Conservation (phyloP, 345 rosid species). For the Pelargonium nanum region DNA sequence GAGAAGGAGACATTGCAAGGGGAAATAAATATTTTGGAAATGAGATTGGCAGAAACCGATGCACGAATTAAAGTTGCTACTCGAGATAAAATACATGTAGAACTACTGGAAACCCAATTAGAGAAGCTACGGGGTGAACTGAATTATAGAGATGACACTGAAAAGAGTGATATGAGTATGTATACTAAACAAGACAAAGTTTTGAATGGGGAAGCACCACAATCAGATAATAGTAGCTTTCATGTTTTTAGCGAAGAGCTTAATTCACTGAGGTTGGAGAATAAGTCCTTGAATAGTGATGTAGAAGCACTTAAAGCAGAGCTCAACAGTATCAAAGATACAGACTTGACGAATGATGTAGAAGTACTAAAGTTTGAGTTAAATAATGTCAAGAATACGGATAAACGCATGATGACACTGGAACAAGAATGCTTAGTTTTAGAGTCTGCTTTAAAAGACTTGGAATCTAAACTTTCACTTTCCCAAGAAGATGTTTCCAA, state of each 20-base stretch:
- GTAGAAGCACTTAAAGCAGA: background rate
- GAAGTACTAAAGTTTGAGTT: slow-evolving; percentile 51
- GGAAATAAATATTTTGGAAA: slow-evolving; percentile 56
- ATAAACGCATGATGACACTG: slow-evolving; percentile 49
- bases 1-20: slow-evolving; percentile 76
- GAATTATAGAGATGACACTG: slow-evolving; percentile 24
- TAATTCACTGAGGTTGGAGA: slow-evolving; percentile 52
- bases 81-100: slow-evolving; percentile 62
- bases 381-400: slow-evolving; percentile 39
- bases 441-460: slow-evolving; percentile 59
- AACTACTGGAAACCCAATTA: slow-evolving; percentile 56
- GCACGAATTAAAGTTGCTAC: slow-evolving; percentile 65
- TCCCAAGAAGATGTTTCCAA: slow-evolving; percentile 68
- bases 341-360: slow-evolving; percentile 16
- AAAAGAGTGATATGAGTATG: slow-evolving; percentile 12
- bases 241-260: slow-evolving; percentile 54
- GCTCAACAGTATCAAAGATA: background rate
- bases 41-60: slow-evolving; percentile 78
- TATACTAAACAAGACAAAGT: background rate
- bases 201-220: background rate
- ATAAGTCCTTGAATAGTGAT: slow-evolving; percentile 46
- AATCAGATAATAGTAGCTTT: slow-evolving; percentile 15
- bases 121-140: slow-evolving; percentile 54
- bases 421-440: slow-evolving; percentile 54
- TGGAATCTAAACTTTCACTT: slow-evolving; percentile 55